Evolutionary conservation across 306 rosid genomes (phyloP), one percentile per base, ranked within the genome.

Genomic region (Biancaea sappan): DNA sequence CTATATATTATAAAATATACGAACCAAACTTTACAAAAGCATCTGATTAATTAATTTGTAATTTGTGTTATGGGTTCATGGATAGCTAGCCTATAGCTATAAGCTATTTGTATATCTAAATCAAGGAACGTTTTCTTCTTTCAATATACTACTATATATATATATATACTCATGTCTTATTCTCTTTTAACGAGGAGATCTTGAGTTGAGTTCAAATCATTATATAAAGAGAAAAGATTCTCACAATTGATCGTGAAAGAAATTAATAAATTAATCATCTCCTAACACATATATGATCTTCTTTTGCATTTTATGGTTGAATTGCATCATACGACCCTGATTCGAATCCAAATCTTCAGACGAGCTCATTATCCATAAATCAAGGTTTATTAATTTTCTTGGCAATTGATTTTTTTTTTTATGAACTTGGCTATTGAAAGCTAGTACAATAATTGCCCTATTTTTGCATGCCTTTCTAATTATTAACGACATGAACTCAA

Each of bases 391-490:
- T n/a, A n/a, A n/a, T n/a, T n/a, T n/a, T n/a, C n/a, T n/a, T n/a
- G n/a, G n/a, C n/a, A n/a, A n/a, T n/a, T n/a, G n/a, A n/a, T n/a
- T n/a, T n/a, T n/a, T n/a, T n/a, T n/a, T n/a, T n/a, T n/a, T n/a
- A n/a, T n/a, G n/a, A n/a, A n/a, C n/a, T n/a, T n/a, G n/a, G n/a
- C n/a, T n/a, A n/a, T n/a, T n/a, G n/a, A n/a, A n/a, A n/a, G n/a
- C n/a, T n/a, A n/a, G n/a, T n/a, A n/a, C n/a, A n/a, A n/a, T n/a
- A n/a, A n/a, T n/a, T n/a, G n/a, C n/a, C 38, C 25, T 35, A 19
- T 8, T 64, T 40, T 65, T 40, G 73, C 66, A 66, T 38, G 58
- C 37, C 28, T 73, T 26, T 28, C n/a, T n/a, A n/a, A n/a, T 28
- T 41, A 11, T 11, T 41, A 63, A 29, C 53, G 4, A 9, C 19